Evolutionary conservation across 2,329 filamentous ascomycete species (phyloP).

Genomic region (Myriosclerotinia scirpicola): DNA sequence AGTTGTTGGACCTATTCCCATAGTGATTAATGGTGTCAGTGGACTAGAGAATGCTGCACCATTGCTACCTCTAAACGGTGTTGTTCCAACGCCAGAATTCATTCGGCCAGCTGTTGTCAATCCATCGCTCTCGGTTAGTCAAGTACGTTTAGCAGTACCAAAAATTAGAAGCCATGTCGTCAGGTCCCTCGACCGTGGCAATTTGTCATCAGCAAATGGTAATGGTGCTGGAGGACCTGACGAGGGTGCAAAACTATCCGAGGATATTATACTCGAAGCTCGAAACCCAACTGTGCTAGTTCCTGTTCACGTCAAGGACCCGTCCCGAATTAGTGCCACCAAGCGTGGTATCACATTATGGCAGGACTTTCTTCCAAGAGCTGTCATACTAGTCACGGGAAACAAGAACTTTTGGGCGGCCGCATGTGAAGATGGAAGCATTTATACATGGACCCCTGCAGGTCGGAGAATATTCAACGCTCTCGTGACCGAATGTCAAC

Average conservation of each 20-base stretch:
- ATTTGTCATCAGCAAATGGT: slow-evolving; percentile 44
- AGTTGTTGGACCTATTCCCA: slow-evolving; percentile 66
- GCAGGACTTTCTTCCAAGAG: slow-evolving; percentile 88
- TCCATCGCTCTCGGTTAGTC: slow-evolving; percentile 76
- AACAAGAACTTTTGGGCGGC: slow-evolving; percentile 90
- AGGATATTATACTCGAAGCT: slow-evolving; percentile 81
- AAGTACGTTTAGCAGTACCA: slow-evolving; percentile 83
- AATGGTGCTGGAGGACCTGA: slow-evolving; percentile 49
- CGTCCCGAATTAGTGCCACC: slow-evolving; percentile 77
- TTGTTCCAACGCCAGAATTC: slow-evolving; percentile 74
- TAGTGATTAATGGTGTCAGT: slow-evolving; percentile 73
- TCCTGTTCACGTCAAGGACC: slow-evolving; percentile 65
- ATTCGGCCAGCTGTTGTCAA: slow-evolving; percentile 85
- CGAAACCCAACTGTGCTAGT: slow-evolving; percentile 70
- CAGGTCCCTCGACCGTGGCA: slow-evolving; percentile 71
- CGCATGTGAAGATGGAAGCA: slow-evolving; percentile 86
- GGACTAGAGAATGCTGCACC: slow-evolving; percentile 75
- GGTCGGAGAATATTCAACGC: slow-evolving; percentile 83
- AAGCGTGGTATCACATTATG: slow-evolving; percentile 80
- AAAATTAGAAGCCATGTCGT: slow-evolving; percentile 81
- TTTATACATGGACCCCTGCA: slow-evolving; percentile 90
- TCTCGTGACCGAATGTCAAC: slow-evolving; percentile 84
- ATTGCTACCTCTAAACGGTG: slow-evolving; percentile 57
- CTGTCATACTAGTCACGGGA: slow-evolving; percentile 86
- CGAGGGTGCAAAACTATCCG: slow-evolving; percentile 61